Percentiles rank a stretch among this genome's conserved stretches.
phyloP scores from a whole-genome alignment of 1,284 basidiomycete species.

The Blastosporella zonata region DNA sequence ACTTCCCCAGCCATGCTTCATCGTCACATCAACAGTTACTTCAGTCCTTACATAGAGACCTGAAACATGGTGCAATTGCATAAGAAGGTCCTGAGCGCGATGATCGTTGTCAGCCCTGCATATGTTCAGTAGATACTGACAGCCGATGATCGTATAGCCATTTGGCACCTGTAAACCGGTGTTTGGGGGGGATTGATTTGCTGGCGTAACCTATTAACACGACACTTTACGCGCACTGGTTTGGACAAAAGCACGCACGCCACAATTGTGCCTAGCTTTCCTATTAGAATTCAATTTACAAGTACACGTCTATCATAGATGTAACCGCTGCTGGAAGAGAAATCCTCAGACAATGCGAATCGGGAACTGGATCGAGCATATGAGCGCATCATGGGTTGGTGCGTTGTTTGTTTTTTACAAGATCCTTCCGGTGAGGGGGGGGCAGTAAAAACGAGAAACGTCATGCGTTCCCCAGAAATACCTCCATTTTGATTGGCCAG shows the following conservation, averaged over 20 bases:
- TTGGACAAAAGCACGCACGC: not conserved
- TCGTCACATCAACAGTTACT: too few relatives aligned
- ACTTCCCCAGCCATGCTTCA: too few relatives aligned
- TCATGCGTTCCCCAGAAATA: not conserved
- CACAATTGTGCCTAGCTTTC: not conserved
- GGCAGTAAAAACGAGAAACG: not conserved
- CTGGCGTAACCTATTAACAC: not conserved
- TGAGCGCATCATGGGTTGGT: not conserved
- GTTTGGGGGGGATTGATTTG: not conserved
- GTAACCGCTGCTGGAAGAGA: too few relatives aligned
- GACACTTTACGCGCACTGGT: not conserved
- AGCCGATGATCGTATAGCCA: not conserved
- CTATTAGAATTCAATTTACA: not conserved
- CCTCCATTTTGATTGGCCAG: not conserved
- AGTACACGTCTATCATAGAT: too few relatives aligned
- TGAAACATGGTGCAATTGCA: too few relatives aligned
- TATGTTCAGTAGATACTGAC: not conserved
- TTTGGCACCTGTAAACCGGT: not conserved
- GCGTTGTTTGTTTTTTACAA: not conserved
- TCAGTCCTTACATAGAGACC: too few relatives aligned
- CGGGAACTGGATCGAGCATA: not conserved
- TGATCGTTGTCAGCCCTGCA: not conserved
- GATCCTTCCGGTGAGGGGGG: constrained; percentile 13
- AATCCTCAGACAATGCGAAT: too few relatives aligned
- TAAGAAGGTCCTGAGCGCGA: too few relatives aligned